Evolutionary conservation across 2,329 filamentous ascomycete species (phyloP).

Genomic region (Cordyceps pruinosa): DNA sequence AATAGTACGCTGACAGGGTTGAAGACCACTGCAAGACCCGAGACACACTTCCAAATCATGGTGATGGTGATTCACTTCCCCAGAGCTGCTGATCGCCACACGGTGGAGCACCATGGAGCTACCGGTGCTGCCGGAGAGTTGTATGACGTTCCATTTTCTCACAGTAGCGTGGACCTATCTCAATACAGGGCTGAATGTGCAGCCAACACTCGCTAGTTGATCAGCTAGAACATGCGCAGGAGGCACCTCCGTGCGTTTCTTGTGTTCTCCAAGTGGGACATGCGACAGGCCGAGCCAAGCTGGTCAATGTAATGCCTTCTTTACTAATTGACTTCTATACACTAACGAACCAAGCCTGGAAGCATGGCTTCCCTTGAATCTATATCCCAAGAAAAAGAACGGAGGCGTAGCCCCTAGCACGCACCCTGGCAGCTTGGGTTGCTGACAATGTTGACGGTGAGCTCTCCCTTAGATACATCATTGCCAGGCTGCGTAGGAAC

Average conservation of each 20-base stretch:
- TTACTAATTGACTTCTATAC: not conserved
- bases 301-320: too few relatives aligned
- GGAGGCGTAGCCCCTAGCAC: not conserved
- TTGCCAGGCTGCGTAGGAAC: conserved; percentile 10
- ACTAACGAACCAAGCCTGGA: not conserved
- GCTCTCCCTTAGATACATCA: conserved; percentile 12
- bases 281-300: too few relatives aligned
- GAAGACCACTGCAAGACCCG: too few relatives aligned
- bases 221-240: not conserved
- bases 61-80: not conserved
- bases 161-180: not conserved
- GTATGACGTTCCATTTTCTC: not conserved
- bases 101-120: not conserved
- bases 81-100: not conserved
- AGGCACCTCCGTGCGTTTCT: too few relatives aligned
- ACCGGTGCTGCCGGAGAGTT: not conserved
- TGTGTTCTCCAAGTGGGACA: too few relatives aligned
- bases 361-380: not conserved
- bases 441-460: conserved; percentile 8
- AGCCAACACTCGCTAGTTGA: not conserved
- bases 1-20: not conserved
- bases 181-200: not conserved
- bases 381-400: not conserved
- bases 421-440: conserved; percentile 8
- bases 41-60: too few relatives aligned